These are phyloP conservation scores for Fraxinus nigra DNA, from an alignment of 305 asterid genomes.

Conservation along the genomic window DNA sequence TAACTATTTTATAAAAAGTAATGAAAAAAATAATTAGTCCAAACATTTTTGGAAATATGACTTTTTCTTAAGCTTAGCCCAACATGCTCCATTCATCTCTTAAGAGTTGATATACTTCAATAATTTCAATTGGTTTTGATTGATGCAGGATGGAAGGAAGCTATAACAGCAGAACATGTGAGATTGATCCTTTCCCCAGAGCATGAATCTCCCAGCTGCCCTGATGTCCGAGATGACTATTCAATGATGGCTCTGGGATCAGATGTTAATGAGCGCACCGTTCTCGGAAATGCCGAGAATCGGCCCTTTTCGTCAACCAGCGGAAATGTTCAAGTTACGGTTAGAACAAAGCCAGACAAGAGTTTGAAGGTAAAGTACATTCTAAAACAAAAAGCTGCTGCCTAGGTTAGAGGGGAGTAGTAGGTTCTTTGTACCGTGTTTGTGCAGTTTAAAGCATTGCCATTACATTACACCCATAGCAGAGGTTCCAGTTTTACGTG, in stretches of 20 bases:
- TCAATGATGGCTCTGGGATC: slow-evolving; percentile 25
- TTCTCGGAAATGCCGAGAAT: slow-evolving; percentile 32
- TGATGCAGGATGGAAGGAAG: slow-evolving; percentile 82
- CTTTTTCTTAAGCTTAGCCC: not conserved
- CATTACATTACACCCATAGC: slow-evolving; percentile 26
- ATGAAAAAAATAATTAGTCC: not conserved
- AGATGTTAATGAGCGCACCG: slow-evolving; percentile 24
- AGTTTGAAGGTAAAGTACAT: slow-evolving; percentile 51
- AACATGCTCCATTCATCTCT: not conserved
- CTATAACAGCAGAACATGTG: slow-evolving; percentile 65
- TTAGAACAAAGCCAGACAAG: slow-evolving; percentile 43
- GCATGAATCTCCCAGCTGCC: slow-evolving; percentile 33
- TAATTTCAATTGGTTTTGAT: not conserved
- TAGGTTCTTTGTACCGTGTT: slow-evolving; percentile 18
- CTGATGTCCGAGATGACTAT: slow-evolving; percentile 25
- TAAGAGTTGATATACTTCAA: not conserved
- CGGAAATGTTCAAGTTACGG: slow-evolving; percentile 33
- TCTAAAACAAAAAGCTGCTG: slow-evolving; percentile 52
- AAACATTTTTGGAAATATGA: not conserved
- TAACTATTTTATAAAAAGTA: not conserved
- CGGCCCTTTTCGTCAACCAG: slow-evolving; percentile 21
- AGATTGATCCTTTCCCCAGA: slow-evolving; percentile 47
- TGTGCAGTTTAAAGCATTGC: slow-evolving; percentile 34
- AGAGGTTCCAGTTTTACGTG: slow-evolving; percentile 62
- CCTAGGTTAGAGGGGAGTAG: slow-evolving; percentile 36